phyloP scores from a whole-genome alignment of 305 asterid species.

The Solanum aculeatissimum region DNA sequence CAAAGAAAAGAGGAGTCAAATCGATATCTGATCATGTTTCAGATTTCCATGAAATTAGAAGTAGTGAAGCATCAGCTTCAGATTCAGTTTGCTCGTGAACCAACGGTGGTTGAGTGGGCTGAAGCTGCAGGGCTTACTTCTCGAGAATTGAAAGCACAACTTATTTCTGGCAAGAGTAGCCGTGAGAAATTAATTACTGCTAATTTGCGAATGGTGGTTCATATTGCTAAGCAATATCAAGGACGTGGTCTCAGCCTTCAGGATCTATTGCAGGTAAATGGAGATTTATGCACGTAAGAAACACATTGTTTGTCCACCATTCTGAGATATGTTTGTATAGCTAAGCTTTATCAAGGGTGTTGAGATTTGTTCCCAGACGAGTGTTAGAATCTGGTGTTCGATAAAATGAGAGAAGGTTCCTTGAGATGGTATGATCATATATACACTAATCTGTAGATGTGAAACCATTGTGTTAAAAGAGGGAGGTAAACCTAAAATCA shows the following conservation, averaged over 20 bases:
- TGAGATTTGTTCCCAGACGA: neutral
- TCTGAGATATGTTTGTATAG: neutral
- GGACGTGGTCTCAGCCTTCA: slow-evolving; percentile 83
- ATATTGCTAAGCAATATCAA: slow-evolving; percentile 82
- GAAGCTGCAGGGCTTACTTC: slow-evolving; percentile 51
- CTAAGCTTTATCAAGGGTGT: neutral
- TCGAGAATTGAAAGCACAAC: slow-evolving; percentile 44
- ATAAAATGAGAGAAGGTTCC: neutral
- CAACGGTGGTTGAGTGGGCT: slow-evolving; percentile 82
- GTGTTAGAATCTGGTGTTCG: neutral
- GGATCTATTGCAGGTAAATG: slow-evolving; percentile 79
- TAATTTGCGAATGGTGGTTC: slow-evolving; percentile 89
- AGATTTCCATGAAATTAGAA: slow-evolving; percentile 59
- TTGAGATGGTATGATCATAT: neutral
- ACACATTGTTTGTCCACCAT: neutral
- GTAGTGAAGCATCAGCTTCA: slow-evolving; percentile 42
- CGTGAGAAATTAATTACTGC: slow-evolving; percentile 78
- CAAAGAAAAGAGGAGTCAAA: neutral
- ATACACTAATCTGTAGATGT: neutral
- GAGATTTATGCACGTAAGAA: slow-evolving; percentile 7
- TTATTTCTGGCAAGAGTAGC: slow-evolving; percentile 49
- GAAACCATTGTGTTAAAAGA: neutral
- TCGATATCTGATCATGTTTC: slow-evolving; percentile 3
- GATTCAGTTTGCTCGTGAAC: slow-evolving; percentile 59
- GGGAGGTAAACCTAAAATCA: neutral